Percentiles rank a stretch among this genome's conserved stretches.
phyloP scores from a whole-genome alignment of 495 filamentous ascomycete genomes.

The Cenococcum geophilum region DNA sequence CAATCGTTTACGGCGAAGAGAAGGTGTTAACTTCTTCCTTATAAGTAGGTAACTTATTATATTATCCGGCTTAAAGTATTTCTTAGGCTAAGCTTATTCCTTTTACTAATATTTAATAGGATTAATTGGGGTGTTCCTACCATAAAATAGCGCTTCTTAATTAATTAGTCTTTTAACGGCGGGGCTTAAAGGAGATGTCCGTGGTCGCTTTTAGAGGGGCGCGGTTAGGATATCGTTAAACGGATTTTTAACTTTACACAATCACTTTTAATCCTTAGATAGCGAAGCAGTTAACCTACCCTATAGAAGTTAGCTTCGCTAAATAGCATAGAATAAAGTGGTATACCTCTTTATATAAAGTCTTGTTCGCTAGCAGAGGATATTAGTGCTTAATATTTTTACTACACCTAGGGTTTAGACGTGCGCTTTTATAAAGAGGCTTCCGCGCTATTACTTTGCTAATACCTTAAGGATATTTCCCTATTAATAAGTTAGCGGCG shows the following conservation, averaged over 20 bases:
- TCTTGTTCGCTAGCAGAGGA: too few relatives aligned
- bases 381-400: too few relatives aligned
- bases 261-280: constrained; percentile 14
- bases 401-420: too few relatives aligned
- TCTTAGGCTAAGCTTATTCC: constrained; percentile 33
- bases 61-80: constrained; percentile 33
- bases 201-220: constrained; percentile 16
- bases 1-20: constrained; percentile 38
- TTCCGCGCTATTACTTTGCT: too few relatives aligned
- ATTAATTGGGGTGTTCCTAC: constrained; percentile 10
- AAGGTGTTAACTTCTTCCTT: constrained; percentile 37
- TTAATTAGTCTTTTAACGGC: constrained; percentile 3
- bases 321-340: too few relatives aligned
- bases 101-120: constrained; percentile 31
- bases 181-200: constrained; percentile 9
- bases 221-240: not conserved
- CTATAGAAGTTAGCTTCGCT: constrained; percentile 15
- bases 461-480: too few relatives aligned
- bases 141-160: constrained; percentile 6
- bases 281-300: too few relatives aligned
- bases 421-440: too few relatives aligned
- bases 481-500: too few relatives aligned
- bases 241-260: constrained; percentile 14
- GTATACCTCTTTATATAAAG: too few relatives aligned
- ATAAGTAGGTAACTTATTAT: constrained; percentile 32